These are phyloP conservation scores for Aspergillus sp. DNA, from an alignment of 2,329 filamentous ascomycete species.

Conservation along the genomic window DNA sequence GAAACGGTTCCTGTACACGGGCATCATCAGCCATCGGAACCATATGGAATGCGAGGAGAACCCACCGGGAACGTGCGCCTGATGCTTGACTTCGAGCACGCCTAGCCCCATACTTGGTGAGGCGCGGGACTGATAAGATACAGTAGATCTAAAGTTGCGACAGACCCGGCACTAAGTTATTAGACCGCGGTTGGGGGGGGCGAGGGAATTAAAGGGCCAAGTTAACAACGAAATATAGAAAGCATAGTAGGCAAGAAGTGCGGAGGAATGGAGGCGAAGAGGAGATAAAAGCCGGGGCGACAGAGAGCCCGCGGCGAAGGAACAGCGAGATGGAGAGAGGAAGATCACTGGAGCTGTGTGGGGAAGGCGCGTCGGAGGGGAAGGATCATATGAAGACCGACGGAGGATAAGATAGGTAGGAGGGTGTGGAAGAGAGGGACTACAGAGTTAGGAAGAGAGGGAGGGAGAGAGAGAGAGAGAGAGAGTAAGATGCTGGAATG, in stretches of 20 bases:
- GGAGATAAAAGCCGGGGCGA: too few species aligned
- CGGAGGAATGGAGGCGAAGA: not conserved
- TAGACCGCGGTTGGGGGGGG: too few species aligned
- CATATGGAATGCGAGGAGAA: not conserved
- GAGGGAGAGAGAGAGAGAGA: not conserved
- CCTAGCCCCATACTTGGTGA: constrained; percentile 54
- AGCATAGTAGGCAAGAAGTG: too few species aligned
- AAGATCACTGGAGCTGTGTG: not conserved
- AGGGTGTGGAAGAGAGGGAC: constrained; percentile 3
- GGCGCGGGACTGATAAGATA: not conserved
- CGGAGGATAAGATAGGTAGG: too few species aligned
- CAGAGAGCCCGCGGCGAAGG: too few species aligned
- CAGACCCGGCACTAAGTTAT: too few species aligned
- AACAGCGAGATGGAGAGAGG: too few species aligned
- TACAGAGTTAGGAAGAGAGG: not conserved
- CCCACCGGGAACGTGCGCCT: constrained; percentile 66
- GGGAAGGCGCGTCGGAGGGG: not conserved
- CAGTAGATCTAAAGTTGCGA: not conserved
- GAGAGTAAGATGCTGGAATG: not conserved
- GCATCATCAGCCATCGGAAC: not conserved
- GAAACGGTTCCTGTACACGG: constrained; percentile 33
- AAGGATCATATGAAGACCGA: not conserved
- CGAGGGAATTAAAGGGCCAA: too few species aligned
- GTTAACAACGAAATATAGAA: too few species aligned
- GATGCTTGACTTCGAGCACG: constrained; percentile 58